phyloP scores from a whole-genome alignment of 257 asterid species.

The Fraxinus quadrangulata region DNA sequence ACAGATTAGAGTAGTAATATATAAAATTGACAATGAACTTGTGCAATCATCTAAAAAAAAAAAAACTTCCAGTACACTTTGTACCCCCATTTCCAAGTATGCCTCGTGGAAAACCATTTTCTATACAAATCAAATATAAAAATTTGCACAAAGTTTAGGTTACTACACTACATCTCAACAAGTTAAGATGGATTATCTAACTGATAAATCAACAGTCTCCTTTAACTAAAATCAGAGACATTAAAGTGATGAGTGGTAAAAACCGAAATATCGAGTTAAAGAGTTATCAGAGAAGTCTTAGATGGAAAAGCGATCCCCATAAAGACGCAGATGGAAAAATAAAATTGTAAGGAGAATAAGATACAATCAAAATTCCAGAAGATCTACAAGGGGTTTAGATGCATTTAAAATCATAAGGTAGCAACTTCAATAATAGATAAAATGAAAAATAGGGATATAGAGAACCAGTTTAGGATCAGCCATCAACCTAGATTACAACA shows the following conservation, averaged over 20 bases:
- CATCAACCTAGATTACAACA: neutral
- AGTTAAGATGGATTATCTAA: neutral
- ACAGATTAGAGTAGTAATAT: neutral
- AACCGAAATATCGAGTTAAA: neutral
- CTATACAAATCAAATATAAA: neutral
- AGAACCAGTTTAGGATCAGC: neutral
- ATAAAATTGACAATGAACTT: neutral
- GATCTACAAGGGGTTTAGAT: neutral
- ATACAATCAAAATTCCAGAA: neutral
- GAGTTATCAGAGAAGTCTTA: neutral
- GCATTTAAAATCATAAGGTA: neutral
- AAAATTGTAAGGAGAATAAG: neutral
- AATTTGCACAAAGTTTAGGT: neutral
- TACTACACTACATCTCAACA: slow-evolving; percentile 1
- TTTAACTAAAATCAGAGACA: neutral
- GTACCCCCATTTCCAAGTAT: neutral
- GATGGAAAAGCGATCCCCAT: neutral
- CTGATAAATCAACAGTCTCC: neutral
- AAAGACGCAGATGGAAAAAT: neutral
- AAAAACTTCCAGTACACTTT: neutral
- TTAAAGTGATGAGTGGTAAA: neutral
- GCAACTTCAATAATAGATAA: neutral
- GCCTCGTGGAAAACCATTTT: neutral
- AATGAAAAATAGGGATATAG: neutral
- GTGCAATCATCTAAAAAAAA: neutral